These are phyloP conservation scores for Aureobasidium vineae DNA, from an alignment of 2,329 filamentous ascomycete genomes.

Conservation along the genomic window DNA sequence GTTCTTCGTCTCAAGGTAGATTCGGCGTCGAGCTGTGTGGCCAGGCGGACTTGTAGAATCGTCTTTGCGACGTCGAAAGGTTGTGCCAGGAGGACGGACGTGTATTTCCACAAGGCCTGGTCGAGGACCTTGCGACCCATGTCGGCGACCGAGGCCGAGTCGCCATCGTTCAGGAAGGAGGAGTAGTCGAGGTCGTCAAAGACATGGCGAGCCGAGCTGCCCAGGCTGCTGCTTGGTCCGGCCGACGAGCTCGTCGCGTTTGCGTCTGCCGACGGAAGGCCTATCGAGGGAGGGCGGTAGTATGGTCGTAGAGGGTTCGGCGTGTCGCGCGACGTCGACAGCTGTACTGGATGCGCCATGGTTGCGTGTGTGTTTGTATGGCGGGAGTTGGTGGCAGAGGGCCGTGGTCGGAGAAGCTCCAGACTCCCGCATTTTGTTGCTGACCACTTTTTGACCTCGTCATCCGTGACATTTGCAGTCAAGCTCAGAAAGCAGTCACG, in stretches of 20 bases:
- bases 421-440: slow-evolving; percentile 1
- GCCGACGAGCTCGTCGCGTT: slow-evolving; percentile 34
- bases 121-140: slow-evolving; percentile 76
- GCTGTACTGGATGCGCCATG: slow-evolving; percentile 35
- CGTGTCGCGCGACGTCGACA: slow-evolving; percentile 48
- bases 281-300: slow-evolving; percentile 68
- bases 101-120: slow-evolving; percentile 88
- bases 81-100: slow-evolving; percentile 82
- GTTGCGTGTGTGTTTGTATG: neutral
- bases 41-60: slow-evolving; percentile 72
- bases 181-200: slow-evolving; percentile 90
- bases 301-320: slow-evolving; percentile 68
- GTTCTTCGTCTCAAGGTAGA: slow-evolving; percentile 1
- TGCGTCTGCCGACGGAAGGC: slow-evolving; percentile 51
- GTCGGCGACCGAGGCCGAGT: slow-evolving; percentile 69
- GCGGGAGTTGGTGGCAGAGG: neutral
- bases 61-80: slow-evolving; percentile 98
- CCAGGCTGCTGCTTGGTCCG: slow-evolving; percentile 52
- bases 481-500: neutral
- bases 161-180: slow-evolving; percentile 70
- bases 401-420: slow-evolving; percentile 11
- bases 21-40: slow-evolving; percentile 36
- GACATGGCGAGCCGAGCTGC: slow-evolving; percentile 72
- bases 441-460: slow-evolving; percentile 12
- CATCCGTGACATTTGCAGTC: neutral